Evolutionary conservation across 805 yeast species (phyloP).

Genomic region (Saturnispora serradocipensis): DNA sequence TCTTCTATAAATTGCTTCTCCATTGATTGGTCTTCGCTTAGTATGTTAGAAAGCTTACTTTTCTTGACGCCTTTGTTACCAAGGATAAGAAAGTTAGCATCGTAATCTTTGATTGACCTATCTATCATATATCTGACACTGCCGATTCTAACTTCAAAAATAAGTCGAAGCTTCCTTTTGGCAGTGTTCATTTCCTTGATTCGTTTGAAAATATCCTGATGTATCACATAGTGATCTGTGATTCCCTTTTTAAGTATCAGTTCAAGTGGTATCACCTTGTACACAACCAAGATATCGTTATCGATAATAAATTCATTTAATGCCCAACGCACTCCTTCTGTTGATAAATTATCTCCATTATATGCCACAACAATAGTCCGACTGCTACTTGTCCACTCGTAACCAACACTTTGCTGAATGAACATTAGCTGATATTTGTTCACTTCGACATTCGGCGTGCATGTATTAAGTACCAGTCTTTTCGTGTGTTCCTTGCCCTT

Average conservation of each 20-base stretch:
- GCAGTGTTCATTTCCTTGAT: constrained; percentile 27
- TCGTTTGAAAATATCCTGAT: constrained; percentile 25
- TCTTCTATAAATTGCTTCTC: constrained; percentile 40
- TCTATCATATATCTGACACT: constrained; percentile 33
- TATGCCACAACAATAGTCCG: constrained; percentile 37
- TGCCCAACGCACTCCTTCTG: constrained; percentile 37
- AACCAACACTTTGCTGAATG: constrained; percentile 30
- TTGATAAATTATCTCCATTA: constrained; percentile 32
- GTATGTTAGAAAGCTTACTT: constrained; percentile 30
- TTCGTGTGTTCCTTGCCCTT: constrained; percentile 12
- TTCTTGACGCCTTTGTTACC: constrained; percentile 33
- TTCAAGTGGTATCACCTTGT: constrained; percentile 33
- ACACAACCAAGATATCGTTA: constrained; percentile 38
- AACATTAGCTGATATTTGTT: constrained; percentile 29
- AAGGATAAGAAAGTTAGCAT: constrained; percentile 36
- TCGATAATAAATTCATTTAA: constrained; percentile 35
- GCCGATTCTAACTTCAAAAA: constrained; percentile 37
- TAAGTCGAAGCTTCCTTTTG: constrained; percentile 32
- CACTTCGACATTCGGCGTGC: constrained; percentile 25
- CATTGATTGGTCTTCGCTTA: constrained; percentile 34
- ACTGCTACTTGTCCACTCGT: constrained; percentile 23
- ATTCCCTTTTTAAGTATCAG: constrained; percentile 16
- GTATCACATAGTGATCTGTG: constrained; percentile 27
- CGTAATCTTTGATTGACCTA: constrained; percentile 35
- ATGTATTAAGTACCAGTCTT: constrained; percentile 35